A percentile compares a stretch with the other conserved stretches of the same genome.
Conservation (phyloP, 768 basidiomycete species). For the Leucocoprinus sp. region DNA sequence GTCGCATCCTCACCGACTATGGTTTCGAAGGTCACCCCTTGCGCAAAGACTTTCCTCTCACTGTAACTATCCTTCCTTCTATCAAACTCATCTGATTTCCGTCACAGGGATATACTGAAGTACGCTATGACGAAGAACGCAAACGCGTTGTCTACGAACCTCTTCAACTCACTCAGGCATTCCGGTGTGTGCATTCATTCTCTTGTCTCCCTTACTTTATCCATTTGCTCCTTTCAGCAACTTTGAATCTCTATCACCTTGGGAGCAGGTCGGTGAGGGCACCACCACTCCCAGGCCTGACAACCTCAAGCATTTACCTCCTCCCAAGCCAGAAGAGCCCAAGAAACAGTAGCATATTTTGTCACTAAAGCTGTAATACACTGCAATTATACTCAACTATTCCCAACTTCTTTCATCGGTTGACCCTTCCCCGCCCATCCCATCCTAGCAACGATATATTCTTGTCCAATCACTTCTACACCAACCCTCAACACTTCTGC, state of each 20-base stretch:
- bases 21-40: conserved; percentile 98
- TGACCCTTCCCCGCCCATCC: conserved; percentile 52
- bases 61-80: conserved; percentile 35
- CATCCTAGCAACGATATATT: conserved; percentile 83
- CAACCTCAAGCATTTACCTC: conserved; percentile 68
- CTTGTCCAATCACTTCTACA: conserved; percentile 87
- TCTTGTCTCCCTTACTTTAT: background rate
- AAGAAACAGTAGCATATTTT: conserved; percentile 53
- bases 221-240: conserved; percentile 47
- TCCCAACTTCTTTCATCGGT: conserved; percentile 9
- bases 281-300: conserved; percentile 47
- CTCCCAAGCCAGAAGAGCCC: conserved; percentile 67
- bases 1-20: conserved; percentile 97
- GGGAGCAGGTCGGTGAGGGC: conserved; percentile 86
- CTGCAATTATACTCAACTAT: background rate
- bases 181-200: conserved; percentile 54
- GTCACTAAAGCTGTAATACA: background rate
- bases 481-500: conserved; percentile 81
- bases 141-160: conserved; percentile 98
- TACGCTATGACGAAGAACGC: conserved; percentile 95
- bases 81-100: background rate
- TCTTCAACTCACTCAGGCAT: conserved; percentile 94
- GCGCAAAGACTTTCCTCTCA: conserved; percentile 97
- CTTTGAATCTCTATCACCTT: conserved; percentile 87
- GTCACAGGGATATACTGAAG: conserved; percentile 90